Evolutionary conservation across 306 rosid genomes (phyloP).

Genomic region (Pachyrhizus erosus): DNA sequence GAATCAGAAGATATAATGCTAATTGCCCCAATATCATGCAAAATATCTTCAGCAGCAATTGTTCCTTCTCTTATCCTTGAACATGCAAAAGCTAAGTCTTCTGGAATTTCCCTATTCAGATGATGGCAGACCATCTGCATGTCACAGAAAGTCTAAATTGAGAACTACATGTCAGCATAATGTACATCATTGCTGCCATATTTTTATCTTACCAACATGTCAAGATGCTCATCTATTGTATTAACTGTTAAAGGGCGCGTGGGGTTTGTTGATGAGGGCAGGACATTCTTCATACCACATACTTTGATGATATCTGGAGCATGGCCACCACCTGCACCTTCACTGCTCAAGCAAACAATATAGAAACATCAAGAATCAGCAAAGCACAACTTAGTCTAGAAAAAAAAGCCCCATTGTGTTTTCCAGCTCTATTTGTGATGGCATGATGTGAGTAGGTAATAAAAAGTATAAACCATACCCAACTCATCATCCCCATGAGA

Average conservation of each 20-base stretch:
- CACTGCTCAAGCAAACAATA: constrained; percentile 58
- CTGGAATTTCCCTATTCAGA: constrained; percentile 66
- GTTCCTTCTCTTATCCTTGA: constrained; percentile 84
- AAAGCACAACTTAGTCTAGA: background rate
- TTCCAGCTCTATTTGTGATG: background rate
- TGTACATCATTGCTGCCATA: background rate
- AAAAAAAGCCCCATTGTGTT: background rate
- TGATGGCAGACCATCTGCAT: constrained; percentile 86
- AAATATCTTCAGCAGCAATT: constrained; percentile 89
- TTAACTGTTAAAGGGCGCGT: constrained; percentile 78
- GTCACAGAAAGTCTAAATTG: constrained; percentile 22
- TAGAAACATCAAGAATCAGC: constrained; percentile 38
- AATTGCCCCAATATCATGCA: constrained; percentile 88
- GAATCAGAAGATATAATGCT: constrained; percentile 85
- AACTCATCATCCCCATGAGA: too few relatives aligned
- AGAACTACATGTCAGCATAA: constrained; percentile 19
- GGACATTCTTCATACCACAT: constrained; percentile 72
- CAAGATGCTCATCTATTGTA: constrained; percentile 82
- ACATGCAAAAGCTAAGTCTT: constrained; percentile 76
- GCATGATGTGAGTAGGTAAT: background rate
- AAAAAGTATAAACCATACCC: background rate
- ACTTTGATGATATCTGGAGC: constrained; percentile 87
- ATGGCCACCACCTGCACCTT: constrained; percentile 92
- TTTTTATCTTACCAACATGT: constrained; percentile 72
- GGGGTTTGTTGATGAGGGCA: constrained; percentile 84